Evolutionary conservation across 352 stramenopile species (phyloP).

Genomic region (Pythium vanterpoolii): DNA sequence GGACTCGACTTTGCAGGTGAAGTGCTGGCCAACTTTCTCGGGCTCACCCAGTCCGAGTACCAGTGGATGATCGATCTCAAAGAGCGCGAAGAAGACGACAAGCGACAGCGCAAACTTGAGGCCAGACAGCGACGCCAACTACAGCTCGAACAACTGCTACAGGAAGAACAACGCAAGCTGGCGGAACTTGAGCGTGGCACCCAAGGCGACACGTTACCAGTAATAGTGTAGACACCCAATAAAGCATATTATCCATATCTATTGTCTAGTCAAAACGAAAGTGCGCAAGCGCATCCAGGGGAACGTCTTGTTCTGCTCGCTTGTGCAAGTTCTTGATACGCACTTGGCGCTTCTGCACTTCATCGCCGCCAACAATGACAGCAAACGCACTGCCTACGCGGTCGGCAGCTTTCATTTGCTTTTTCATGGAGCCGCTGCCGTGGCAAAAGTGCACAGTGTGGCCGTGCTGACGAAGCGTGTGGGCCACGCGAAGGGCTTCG

Average conservation of each 20-base stretch:
- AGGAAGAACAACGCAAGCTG: constrained; percentile 68
- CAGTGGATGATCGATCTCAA: constrained; percentile 81
- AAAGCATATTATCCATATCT: not conserved
- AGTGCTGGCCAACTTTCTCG: constrained; percentile 76
- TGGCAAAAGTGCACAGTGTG: constrained; percentile 84
- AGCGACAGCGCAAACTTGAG: constrained; percentile 49
- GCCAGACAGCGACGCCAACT: constrained; percentile 60
- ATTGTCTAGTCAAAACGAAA: constrained; percentile 17
- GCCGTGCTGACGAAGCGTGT: constrained; percentile 60
- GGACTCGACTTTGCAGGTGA: constrained; percentile 79
- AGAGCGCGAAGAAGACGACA: constrained; percentile 67
- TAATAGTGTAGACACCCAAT: not conserved
- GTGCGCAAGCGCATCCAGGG: constrained; percentile 13
- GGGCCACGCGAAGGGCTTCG: constrained; percentile 58
- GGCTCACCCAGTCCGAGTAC: constrained; percentile 81
- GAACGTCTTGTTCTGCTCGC: constrained; percentile 48
- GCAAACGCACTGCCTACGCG: constrained; percentile 61
- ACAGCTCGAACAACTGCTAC: constrained; percentile 58
- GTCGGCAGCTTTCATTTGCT: constrained; percentile 85
- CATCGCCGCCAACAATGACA: constrained; percentile 70
- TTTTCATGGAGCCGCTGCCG: constrained; percentile 76
- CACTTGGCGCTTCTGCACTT: constrained; percentile 55
- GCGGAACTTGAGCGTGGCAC: constrained; percentile 43
- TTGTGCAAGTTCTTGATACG: constrained; percentile 78
- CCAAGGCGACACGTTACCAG: not conserved